Percentiles rank a stretch among this genome's conserved stretches.
phyloP scores from a whole-genome alignment of 2,329 filamentous ascomycete genomes.

The Setomelanomma holmii region DNA sequence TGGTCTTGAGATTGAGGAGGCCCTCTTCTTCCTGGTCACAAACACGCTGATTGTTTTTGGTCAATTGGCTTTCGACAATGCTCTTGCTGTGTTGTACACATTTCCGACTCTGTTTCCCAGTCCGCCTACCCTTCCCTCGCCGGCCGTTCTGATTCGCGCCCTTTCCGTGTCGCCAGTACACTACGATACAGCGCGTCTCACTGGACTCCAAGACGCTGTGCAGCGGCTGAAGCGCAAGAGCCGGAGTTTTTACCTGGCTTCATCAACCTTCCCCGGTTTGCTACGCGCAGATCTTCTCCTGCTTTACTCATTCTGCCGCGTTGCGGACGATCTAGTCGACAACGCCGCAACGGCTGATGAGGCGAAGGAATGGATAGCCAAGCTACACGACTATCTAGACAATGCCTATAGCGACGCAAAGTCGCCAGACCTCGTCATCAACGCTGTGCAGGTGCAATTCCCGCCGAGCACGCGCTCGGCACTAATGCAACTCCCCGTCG shows the following conservation, averaged over 20 bases:
- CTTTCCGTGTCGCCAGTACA: slow-evolving; percentile 56
- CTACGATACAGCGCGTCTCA: slow-evolving; percentile 66
- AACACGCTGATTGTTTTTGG: slow-evolving; percentile 75
- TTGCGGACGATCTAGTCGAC: slow-evolving; percentile 77
- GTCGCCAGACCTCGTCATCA: slow-evolving; percentile 8
- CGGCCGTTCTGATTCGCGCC: slow-evolving; percentile 59
- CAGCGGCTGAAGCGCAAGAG: slow-evolving; percentile 68
- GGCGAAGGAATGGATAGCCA: slow-evolving; percentile 65
- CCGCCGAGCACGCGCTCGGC: slow-evolving; percentile 61
- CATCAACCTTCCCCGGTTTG: slow-evolving; percentile 71
- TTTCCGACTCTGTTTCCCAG: slow-evolving; percentile 66
- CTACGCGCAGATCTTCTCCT: slow-evolving; percentile 72
- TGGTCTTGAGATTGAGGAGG: slow-evolving; percentile 75
- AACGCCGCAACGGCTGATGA: slow-evolving; percentile 62
- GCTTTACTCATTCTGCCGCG: slow-evolving; percentile 76
- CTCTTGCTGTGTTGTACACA: slow-evolving; percentile 68
- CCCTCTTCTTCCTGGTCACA: slow-evolving; percentile 74
- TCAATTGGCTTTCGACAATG: slow-evolving; percentile 72
- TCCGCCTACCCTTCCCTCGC: slow-evolving; percentile 59
- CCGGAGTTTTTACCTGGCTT: slow-evolving; percentile 76
- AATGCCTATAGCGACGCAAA: slow-evolving; percentile 54
- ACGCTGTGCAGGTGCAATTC: slow-evolving; percentile 59
- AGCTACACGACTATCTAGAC: slow-evolving; percentile 65
- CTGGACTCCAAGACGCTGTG: slow-evolving; percentile 67
- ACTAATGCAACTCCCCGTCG: slow-evolving; percentile 65